Percentiles rank a stretch among this genome's conserved stretches.
Evolutionary conservation across 2,329 filamentous ascomycete genomes (phyloP).

Genomic region (Rachicladosporium sp.): DNA sequence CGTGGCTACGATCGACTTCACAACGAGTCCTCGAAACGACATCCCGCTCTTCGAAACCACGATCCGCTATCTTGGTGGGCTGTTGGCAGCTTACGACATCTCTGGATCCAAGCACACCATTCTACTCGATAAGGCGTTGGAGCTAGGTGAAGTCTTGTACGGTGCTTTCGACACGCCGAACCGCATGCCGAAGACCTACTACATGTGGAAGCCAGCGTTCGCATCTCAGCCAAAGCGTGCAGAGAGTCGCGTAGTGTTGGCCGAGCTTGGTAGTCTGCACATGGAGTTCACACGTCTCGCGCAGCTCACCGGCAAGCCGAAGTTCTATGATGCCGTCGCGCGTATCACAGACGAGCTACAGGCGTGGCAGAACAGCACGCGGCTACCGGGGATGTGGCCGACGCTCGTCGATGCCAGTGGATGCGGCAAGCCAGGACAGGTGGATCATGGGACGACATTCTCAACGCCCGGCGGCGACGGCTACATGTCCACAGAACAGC

Average conservation of each 20-base stretch:
- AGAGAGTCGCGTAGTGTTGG: slow-evolving; percentile 42
- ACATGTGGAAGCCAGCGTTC: slow-evolving; percentile 59
- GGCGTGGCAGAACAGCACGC: slow-evolving; percentile 58
- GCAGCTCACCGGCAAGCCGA: slow-evolving; percentile 67
- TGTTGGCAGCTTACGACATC: slow-evolving; percentile 78
- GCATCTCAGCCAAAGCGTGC: slow-evolving; percentile 54
- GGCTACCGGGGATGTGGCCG: slow-evolving; percentile 70
- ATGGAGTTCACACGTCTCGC: slow-evolving; percentile 84
- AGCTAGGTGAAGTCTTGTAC: slow-evolving; percentile 70
- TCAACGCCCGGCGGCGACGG: slow-evolving; percentile 12
- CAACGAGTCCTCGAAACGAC: slow-evolving; percentile 49
- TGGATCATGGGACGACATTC: slow-evolving; percentile 3
- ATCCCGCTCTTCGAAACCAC: slow-evolving; percentile 91
- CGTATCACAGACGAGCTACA: slow-evolving; percentile 73
- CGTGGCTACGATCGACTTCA: slow-evolving; percentile 70
- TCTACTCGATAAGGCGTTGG: slow-evolving; percentile 64
- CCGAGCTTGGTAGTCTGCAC: slow-evolving; percentile 64
- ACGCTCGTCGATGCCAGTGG: slow-evolving; percentile 65
- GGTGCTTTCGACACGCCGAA: slow-evolving; percentile 85
- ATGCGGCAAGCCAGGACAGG: slow-evolving; percentile 43
- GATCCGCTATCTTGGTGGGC: slow-evolving; percentile 80
- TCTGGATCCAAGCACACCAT: slow-evolving; percentile 57
- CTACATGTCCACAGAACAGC: slow-evolving; percentile 9
- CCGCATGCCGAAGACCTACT: slow-evolving; percentile 76
- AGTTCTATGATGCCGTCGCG: slow-evolving; percentile 82